These are phyloP conservation scores for Helianthus annuus DNA, from an alignment of 129 eudicot species.

Conservation along the genomic window DNA sequence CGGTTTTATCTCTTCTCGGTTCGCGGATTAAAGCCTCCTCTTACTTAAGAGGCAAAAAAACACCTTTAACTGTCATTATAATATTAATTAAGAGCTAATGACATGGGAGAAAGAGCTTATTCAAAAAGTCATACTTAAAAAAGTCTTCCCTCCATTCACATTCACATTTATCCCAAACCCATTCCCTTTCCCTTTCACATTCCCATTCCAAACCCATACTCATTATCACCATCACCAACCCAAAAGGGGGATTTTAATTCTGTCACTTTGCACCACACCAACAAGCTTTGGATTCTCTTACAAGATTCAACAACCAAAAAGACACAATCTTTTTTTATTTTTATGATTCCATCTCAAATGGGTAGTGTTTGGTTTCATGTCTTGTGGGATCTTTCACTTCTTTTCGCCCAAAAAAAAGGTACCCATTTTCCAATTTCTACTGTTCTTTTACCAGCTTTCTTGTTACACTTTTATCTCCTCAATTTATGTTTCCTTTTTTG, in stretches of 20 bases:
- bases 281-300: conserved; percentile 67
- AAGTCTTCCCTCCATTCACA: conserved; percentile 59
- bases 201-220: conserved; percentile 7
- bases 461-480: conserved; percentile 25
- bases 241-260: conserved; percentile 3
- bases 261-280: conserved; percentile 13
- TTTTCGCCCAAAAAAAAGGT: conserved; percentile 53
- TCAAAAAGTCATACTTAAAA: conserved; percentile 31
- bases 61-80: neutral
- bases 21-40: no score
- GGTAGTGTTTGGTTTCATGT: conserved; percentile 42
- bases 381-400: conserved; percentile 71
- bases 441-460: conserved; percentile 22
- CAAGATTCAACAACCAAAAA: conserved; percentile 19
- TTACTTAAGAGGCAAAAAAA: neutral
- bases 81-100: conserved; percentile 19
- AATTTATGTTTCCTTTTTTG: conserved; percentile 25
- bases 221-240: conserved; percentile 12
- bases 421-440: conserved; percentile 29
- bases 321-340: neutral
- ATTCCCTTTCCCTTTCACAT: conserved; percentile 42
- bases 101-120: conserved; percentile 39
- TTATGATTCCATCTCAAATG: conserved; percentile 43
- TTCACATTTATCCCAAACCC: conserved; percentile 13
- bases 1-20: no score